These are phyloP conservation scores for Colletotrichum australisinense DNA, from an alignment of 2,329 filamentous ascomycete species.

Conservation along the genomic window DNA sequence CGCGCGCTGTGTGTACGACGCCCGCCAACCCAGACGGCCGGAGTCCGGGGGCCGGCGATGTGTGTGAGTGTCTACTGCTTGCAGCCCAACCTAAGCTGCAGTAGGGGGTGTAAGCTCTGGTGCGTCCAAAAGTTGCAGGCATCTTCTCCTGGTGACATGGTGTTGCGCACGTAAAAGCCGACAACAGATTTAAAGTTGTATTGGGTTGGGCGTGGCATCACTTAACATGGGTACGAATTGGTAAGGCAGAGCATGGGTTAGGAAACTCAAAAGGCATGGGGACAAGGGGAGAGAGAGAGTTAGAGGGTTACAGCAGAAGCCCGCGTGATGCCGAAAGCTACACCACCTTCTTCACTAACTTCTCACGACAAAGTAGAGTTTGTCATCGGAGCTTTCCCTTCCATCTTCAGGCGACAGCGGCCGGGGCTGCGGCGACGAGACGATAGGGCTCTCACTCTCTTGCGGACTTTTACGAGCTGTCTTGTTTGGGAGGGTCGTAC, in stretches of 20 bases:
- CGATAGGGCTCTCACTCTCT: neutral
- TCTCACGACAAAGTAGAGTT: neutral
- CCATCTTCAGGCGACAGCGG: neutral
- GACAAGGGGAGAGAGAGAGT: no score
- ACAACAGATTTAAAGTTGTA: neutral
- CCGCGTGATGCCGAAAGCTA: neutral
- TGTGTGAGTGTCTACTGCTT: no score
- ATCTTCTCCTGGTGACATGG: neutral
- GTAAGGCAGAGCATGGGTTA: neutral
- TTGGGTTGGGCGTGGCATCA: neutral
- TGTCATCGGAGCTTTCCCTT: neutral
- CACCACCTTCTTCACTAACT: no score
- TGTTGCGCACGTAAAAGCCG: neutral
- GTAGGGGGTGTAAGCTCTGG: no score
- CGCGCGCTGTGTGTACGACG: neutral
- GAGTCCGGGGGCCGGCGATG: neutral
- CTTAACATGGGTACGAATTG: neutral
- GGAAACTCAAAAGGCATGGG: neutral
- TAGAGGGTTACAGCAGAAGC: neutral
- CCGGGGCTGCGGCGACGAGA: neutral
- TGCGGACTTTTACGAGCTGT: neutral
- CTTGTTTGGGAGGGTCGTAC: neutral
- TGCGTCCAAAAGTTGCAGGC: neutral
- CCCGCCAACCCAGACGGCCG: slow-evolving; percentile 1
- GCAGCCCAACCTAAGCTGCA: no score